Conservation (phyloP, 129 eudicot species). For the Artemisia argyi region DNA sequence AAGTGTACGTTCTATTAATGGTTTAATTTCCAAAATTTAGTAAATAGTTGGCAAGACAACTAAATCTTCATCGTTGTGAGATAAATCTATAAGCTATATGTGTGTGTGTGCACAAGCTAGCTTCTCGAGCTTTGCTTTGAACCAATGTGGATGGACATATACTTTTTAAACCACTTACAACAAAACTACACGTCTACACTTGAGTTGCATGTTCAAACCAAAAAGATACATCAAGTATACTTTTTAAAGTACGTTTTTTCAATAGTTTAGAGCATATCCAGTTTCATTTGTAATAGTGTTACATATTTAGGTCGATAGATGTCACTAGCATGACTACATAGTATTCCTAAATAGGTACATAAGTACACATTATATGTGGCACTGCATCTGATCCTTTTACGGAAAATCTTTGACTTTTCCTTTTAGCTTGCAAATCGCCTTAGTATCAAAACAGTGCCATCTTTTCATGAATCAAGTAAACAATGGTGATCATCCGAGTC, state of each 20-base stretch:
- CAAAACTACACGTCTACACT: too few species aligned
- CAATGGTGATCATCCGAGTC: not conserved
- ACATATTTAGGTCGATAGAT: not conserved
- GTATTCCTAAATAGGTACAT: slow-evolving; percentile 11
- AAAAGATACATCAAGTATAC: too few species aligned
- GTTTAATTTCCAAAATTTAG: not conserved
- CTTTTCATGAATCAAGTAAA: too few species aligned
- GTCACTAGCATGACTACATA: not conserved
- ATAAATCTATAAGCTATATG: not conserved
- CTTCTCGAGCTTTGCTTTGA: not conserved
- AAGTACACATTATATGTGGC: slow-evolving; percentile 16
- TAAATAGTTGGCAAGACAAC: not conserved
- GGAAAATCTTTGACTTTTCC: not conserved
- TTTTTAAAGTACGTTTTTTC: too few species aligned
- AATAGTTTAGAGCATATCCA: too few species aligned
- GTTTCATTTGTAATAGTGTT: too few species aligned
- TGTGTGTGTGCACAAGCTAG: not conserved
- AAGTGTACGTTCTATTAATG: not conserved
- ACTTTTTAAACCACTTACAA: too few species aligned
- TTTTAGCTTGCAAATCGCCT: slow-evolving; percentile 1
- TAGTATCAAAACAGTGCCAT: not conserved
- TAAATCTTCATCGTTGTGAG: not conserved
- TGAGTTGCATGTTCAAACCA: too few species aligned
- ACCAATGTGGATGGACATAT: too few species aligned
- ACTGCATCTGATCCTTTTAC: slow-evolving; percentile 27